Evolutionary conservation across 306 rosid species (phyloP).

Genomic region (Begonia masoniana): DNA sequence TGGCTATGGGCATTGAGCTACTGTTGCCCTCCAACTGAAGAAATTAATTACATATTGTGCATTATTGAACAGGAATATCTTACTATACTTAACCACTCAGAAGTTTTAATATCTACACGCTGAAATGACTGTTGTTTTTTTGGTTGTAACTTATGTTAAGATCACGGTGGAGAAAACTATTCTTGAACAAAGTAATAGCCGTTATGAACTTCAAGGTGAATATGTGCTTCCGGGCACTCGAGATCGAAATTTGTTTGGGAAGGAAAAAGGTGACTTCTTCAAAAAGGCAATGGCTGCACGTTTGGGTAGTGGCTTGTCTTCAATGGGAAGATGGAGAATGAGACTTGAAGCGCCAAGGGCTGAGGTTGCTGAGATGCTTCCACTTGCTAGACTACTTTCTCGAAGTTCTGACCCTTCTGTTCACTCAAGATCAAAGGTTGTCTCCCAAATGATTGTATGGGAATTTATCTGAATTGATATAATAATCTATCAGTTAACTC

Average conservation of each 20-base stretch:
- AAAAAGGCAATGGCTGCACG: constrained; percentile 50
- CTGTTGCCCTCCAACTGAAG: too few species aligned
- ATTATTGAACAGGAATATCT: too few species aligned
- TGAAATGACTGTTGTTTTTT: constrained; percentile 1
- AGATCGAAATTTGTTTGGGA: constrained; percentile 38
- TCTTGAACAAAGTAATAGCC: constrained; percentile 78
- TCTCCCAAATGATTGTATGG: constrained; percentile 7
- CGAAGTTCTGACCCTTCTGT: constrained; percentile 77
- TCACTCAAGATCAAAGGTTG: constrained; percentile 88
- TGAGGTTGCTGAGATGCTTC: constrained; percentile 96
- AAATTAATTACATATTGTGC: too few species aligned
- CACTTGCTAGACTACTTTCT: constrained; percentile 83
- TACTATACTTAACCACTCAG: background rate
- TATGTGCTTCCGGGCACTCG: constrained; percentile 76
- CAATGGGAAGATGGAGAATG: constrained; percentile 98
- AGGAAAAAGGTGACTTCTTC: constrained; percentile 37
- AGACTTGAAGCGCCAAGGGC: constrained; percentile 75
- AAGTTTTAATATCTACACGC: background rate
- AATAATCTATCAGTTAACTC: too few species aligned
- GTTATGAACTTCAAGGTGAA: constrained; percentile 96
- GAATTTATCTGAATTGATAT: too few species aligned
- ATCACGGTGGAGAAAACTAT: constrained; percentile 82
- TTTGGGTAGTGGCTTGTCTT: constrained; percentile 78
- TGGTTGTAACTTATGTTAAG: constrained; percentile 30
- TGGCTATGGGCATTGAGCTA: too few species aligned